Base-by-base conservation (phyloP, 2,329 filamentous ascomycete genomes). In the Colletotrichum lindemuthianum region DNA sequence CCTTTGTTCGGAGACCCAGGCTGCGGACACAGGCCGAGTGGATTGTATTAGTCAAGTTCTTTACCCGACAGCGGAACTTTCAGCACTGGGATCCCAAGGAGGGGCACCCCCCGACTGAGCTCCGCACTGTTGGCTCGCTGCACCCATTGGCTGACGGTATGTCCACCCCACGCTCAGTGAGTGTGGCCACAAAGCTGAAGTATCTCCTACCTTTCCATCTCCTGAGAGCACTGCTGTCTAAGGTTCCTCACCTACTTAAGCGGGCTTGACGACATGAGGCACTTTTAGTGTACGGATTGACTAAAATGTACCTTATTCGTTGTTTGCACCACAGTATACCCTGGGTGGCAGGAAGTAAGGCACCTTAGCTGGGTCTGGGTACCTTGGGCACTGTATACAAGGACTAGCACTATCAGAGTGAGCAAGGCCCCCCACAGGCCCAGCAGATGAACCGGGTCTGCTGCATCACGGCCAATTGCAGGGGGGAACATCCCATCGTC, bases 31-130 rank as follows among this genome's bases (percentile, higher is more conserved):
- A 56, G 60, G 49, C 65, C 57, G 49, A 67, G 45, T 58, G 57
- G 63, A 59, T 66, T 40, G 48, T 53, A 66, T 66, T 66, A 66
- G 63, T 66, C 63, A 66, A 66, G 36, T 54, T 64, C 59, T 66
- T 66, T 66, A 66, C 50, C 59, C 59, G 59, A 65, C 63, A 63
- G 63, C 59, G 53, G 43, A 43, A 59, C 64, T 60, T 65, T 50
- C 45, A 55, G 50, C 32, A 16, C 24, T 24, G 24, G 24, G 24
- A 24, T 24, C 34, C 45, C 51, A 13, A 15, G n/a, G 16, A 39
- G 45, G 57, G 57, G 40, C 40, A 24, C 4, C 24, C 24, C n/a
- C 58, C 57, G 16, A 65, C 40, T 13, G 36, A 61, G 50, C 57
- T 56, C 58, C 39, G 40, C 16, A 32, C n/a, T 56, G 58, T 45